Evolutionary conservation across 148 eudicot genomes (phyloP).

Genomic region (Silene conica): DNA sequence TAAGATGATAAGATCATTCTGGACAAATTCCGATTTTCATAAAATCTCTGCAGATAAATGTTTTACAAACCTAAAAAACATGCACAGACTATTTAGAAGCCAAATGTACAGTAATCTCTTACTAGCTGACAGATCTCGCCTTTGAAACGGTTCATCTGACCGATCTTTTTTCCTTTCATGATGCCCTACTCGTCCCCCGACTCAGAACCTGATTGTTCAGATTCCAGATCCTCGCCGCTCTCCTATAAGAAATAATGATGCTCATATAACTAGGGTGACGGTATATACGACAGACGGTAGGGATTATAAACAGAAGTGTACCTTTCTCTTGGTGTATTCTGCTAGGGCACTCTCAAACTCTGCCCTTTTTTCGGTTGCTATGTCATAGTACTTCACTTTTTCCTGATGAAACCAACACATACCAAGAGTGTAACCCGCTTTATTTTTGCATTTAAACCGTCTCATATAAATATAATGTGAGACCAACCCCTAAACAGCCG

Average conservation of each 20-base stretch:
- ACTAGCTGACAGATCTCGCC: slow-evolving; percentile 1
- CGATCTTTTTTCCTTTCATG: neutral
- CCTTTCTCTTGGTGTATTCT: slow-evolving; percentile 66
- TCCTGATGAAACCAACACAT: slow-evolving; percentile 35
- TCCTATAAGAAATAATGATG: slow-evolving; percentile 39
- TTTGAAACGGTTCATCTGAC: neutral
- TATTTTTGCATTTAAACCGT: no score
- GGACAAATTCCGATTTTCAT: neutral
- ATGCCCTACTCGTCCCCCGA: slow-evolving; percentile 29
- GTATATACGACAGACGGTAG: neutral
- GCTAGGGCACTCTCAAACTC: slow-evolving; percentile 66
- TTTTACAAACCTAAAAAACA: slow-evolving; percentile 5
- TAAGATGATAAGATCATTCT: no score
- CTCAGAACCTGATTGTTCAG: slow-evolving; percentile 55
- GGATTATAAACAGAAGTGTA: slow-evolving; percentile 13
- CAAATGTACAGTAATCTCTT: slow-evolving; percentile 16
- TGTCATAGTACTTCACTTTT: slow-evolving; percentile 85
- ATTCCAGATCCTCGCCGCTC: slow-evolving; percentile 47
- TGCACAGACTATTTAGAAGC: slow-evolving; percentile 13
- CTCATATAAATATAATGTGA: no score
- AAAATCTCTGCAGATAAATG: slow-evolving; percentile 2
- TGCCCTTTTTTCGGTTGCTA: slow-evolving; percentile 80
- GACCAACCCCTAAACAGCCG: no score
- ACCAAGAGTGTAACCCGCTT: neutral
- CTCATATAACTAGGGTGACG: neutral